Conservation (phyloP, 2,329 filamentous ascomycete species). For the Fusarium beomiforme region DNA sequence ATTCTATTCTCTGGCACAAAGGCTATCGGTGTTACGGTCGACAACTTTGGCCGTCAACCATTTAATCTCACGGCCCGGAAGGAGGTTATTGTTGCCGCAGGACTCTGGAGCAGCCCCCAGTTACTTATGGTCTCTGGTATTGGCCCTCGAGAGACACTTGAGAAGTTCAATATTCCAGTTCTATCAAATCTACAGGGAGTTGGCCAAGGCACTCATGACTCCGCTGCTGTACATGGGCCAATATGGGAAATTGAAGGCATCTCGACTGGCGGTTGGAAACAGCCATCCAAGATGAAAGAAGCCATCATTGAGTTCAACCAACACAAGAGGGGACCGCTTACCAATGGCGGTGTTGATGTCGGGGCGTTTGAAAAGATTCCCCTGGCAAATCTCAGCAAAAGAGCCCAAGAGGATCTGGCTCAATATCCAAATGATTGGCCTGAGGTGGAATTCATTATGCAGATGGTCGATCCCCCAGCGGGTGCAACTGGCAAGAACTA, state of each 20-base stretch:
- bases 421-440: conserved; percentile 47
- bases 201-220: background rate
- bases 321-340: background rate
- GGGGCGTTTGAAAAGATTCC: background rate
- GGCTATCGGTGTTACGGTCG: background rate
- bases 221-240: background rate
- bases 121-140: background rate
- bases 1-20: background rate
- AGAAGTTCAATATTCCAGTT: background rate
- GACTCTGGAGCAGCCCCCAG: background rate
- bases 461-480: conserved; percentile 4
- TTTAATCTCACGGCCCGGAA: background rate
- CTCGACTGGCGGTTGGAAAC: background rate
- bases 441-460: conserved; percentile 44
- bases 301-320: background rate
- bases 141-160: background rate
- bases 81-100: conserved; percentile 2
- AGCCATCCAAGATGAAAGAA: background rate
- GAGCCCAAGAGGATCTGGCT: conserved; percentile 18
- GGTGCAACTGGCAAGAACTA: conserved; percentile 22
- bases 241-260: background rate
- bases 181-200: background rate
- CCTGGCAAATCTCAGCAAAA: background rate
- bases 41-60: background rate
- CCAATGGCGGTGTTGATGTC: background rate